Percentiles rank a stretch among this genome's conserved stretches.
Evolutionary conservation across 2,329 filamentous ascomycete genomes (phyloP).

Genomic region (Epichloe sylvatica): DNA sequence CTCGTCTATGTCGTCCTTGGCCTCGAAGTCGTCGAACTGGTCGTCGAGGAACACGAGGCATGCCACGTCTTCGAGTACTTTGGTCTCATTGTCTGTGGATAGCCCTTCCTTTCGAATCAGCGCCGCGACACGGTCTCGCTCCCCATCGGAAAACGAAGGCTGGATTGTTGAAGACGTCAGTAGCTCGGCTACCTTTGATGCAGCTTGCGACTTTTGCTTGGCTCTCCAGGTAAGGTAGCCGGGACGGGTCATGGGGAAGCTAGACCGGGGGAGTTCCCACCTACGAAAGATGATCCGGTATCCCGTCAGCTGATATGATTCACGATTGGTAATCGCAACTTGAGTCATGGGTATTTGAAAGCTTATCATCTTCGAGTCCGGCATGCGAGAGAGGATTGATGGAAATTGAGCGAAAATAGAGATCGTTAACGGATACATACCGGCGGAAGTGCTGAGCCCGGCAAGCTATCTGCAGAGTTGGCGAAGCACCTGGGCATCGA

Average conservation of each 20-base stretch:
- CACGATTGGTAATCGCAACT: no score
- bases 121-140: conserved; percentile 49
- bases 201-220: conserved; percentile 54
- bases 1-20: conserved; percentile 50
- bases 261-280: conserved; percentile 66
- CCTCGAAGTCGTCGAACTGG: conserved; percentile 70
- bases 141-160: conserved; percentile 29
- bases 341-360: no score
- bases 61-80: conserved; percentile 71
- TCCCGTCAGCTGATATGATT: not conserved
- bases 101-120: conserved; percentile 69
- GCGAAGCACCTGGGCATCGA: conserved; percentile 47
- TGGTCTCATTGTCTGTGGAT: conserved; percentile 44
- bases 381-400: no score
- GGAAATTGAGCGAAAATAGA: no score
- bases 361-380: no score
- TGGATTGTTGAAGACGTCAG: conserved; percentile 24
- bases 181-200: conserved; percentile 40
- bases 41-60: conserved; percentile 81
- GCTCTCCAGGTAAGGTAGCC: conserved; percentile 75
- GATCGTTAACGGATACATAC: conserved; percentile 12
- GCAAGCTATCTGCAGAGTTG: conserved; percentile 58
- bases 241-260: conserved; percentile 57
- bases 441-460: conserved; percentile 74
- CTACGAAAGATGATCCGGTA: conserved; percentile 15